Percentiles rank a stretch among this genome's conserved stretches.
These are phyloP conservation scores for Trichoderma oligosporum DNA, from an alignment of 2,329 filamentous ascomycete genomes.

Conservation along the genomic window DNA sequence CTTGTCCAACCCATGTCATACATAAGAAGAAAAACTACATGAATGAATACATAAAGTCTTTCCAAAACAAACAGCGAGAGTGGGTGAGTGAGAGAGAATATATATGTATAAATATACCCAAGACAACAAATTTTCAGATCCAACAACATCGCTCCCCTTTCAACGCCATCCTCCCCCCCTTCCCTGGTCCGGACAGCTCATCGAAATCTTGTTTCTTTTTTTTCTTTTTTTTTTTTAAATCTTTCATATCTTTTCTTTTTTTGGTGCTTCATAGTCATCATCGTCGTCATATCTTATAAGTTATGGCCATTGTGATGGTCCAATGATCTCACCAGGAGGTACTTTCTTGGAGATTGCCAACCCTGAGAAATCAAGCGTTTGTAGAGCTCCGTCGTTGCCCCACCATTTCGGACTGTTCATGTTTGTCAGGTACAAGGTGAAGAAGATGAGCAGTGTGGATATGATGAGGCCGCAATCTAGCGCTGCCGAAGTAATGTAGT, in stretches of 20 bases:
- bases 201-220: too few species aligned
- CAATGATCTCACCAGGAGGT: constrained; percentile 47
- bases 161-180: constrained; percentile 3
- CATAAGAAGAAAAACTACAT: neutral
- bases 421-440: constrained; percentile 59
- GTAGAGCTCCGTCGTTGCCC: constrained; percentile 49
- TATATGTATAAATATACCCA: neutral
- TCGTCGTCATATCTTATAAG: too few species aligned
- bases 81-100: neutral
- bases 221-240: constrained; percentile 6
- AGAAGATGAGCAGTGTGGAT: constrained; percentile 66
- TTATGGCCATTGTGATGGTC: constrained; percentile 47
- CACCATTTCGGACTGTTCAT: constrained; percentile 58
- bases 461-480: constrained; percentile 66
- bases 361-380: constrained; percentile 45
- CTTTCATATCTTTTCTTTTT: neutral
- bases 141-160: neutral
- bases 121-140: neutral
- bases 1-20: constrained; percentile 10
- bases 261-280: constrained; percentile 18
- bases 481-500: constrained; percentile 70
- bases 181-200: too few species aligned
- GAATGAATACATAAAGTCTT: neutral
- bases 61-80: neutral
- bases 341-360: constrained; percentile 43